These are phyloP conservation scores for Aspergillus panamensis DNA, from an alignment of 495 filamentous ascomycete genomes.

Conservation along the genomic window DNA sequence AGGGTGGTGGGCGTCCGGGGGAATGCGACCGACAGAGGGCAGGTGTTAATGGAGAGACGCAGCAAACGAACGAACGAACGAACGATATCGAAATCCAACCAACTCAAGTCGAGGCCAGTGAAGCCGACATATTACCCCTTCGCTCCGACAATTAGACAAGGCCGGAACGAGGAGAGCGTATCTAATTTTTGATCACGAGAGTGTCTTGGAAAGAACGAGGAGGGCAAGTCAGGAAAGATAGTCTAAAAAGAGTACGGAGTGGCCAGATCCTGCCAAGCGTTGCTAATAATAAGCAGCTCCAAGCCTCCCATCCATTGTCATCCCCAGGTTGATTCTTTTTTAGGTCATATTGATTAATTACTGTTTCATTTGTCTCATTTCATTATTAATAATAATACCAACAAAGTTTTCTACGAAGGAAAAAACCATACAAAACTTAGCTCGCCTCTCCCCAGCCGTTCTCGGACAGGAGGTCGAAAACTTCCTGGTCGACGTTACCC, in stretches of 20 bases:
- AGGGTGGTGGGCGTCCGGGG: neutral
- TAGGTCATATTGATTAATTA: constrained; percentile 8
- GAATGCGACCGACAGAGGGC: constrained; percentile 7
- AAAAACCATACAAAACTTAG: neutral
- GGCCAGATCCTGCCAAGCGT: neutral
- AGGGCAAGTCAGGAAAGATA: neutral
- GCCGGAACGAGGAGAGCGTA: neutral
- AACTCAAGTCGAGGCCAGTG: constrained; percentile 19
- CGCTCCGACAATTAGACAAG: constrained; percentile 20
- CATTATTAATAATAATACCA: neutral
- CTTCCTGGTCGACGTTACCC: constrained; percentile 38
- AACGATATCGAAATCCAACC: constrained; percentile 19
- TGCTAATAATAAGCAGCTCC: neutral
- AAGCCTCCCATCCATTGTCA: neutral
- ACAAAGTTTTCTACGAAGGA: neutral
- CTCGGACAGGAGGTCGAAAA: constrained; percentile 41
- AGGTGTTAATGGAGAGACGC: constrained; percentile 14
- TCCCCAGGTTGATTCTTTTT: neutral
- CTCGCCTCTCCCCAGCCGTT: constrained; percentile 39
- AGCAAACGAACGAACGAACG: neutral
- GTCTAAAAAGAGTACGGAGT: neutral
- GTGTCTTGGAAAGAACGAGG: neutral
- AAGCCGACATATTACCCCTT: constrained; percentile 27
- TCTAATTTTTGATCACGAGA: neutral
- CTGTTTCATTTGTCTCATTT: neutral